Conservation (phyloP, 2,329 filamentous ascomycete genomes). For the Zarea fungicola region DNA sequence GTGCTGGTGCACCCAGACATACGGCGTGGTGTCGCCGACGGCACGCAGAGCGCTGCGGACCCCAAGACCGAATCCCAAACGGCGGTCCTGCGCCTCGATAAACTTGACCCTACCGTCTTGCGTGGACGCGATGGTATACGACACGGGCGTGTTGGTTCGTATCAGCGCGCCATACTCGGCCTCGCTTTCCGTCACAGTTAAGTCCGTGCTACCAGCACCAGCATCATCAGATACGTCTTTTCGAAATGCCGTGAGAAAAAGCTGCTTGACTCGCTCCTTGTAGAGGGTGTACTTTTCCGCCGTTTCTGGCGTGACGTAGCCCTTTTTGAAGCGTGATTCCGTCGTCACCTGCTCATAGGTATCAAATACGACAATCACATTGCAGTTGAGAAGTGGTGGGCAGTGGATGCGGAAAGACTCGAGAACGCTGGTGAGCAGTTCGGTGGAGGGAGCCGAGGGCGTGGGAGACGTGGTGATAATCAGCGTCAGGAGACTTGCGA, state of each 20-base stretch:
- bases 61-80: constrained; percentile 49
- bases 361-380: constrained; percentile 47
- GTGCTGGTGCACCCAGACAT: constrained; percentile 54
- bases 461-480: constrained; percentile 53
- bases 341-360: constrained; percentile 43
- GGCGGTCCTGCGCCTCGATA: constrained; percentile 40
- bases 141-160: constrained; percentile 31
- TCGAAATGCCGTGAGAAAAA: constrained; percentile 25
- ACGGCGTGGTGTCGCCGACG: constrained; percentile 42
- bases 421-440: constrained; percentile 43
- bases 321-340: constrained; percentile 45
- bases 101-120: constrained; percentile 37
- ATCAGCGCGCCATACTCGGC: constrained; percentile 45
- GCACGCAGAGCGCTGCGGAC: constrained; percentile 46
- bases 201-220: constrained; percentile 13
- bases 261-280: constrained; percentile 40
- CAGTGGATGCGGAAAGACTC: constrained; percentile 41
- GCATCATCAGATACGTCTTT: neutral
- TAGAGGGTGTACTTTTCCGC: constrained; percentile 39
- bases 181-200: constrained; percentile 23
- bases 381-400: constrained; percentile 33
- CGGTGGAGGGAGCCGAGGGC: constrained; percentile 47
- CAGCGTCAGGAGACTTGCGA: constrained; percentile 20
- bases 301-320: constrained; percentile 42
- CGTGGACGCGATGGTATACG: constrained; percentile 31